phyloP scores from a whole-genome alignment of 768 basidiomycete genomes.

The Boletus vinaceobasis region DNA sequence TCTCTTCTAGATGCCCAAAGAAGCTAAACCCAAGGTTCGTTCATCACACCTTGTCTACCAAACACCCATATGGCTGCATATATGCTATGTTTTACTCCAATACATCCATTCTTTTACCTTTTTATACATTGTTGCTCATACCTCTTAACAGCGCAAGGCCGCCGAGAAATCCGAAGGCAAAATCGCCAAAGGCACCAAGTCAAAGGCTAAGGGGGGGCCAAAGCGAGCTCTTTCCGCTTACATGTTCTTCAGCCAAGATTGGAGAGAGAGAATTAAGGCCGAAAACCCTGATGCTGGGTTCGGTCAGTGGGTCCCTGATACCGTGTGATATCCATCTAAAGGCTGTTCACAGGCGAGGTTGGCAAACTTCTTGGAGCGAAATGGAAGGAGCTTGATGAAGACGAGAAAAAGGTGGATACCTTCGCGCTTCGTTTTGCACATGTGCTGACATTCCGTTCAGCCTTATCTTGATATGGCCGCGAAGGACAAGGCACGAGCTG shows the following conservation, averaged over 20 bases:
- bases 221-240: conserved; percentile 95
- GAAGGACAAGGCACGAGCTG: conserved; percentile 83
- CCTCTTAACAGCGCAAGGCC: conserved; percentile 59
- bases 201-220: conserved; percentile 63
- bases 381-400: conserved; percentile 93
- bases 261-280: conserved; percentile 91
- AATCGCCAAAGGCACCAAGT: conserved; percentile 61
- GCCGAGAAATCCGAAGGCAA: conserved; percentile 61
- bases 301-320: conserved; percentile 45
- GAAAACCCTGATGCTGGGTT: conserved; percentile 96
- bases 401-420: conserved; percentile 80
- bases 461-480: conserved; percentile 87
- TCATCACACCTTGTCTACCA: conserved; percentile 4
- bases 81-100: conserved; percentile 14
- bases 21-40: conserved; percentile 67
- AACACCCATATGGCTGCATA: conserved; percentile 12
- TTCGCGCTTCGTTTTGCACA: background rate
- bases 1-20: conserved; percentile 71
- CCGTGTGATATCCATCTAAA: conserved; percentile 1
- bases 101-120: background rate
- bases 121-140: conserved; percentile 12
- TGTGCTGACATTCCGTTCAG: conserved; percentile 37
- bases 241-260: conserved; percentile 98
- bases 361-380: conserved; percentile 94
- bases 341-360: conserved; percentile 62